phyloP scores from a whole-genome alignment of 495 filamentous ascomycete species.

The Penicillium waksmanii region DNA sequence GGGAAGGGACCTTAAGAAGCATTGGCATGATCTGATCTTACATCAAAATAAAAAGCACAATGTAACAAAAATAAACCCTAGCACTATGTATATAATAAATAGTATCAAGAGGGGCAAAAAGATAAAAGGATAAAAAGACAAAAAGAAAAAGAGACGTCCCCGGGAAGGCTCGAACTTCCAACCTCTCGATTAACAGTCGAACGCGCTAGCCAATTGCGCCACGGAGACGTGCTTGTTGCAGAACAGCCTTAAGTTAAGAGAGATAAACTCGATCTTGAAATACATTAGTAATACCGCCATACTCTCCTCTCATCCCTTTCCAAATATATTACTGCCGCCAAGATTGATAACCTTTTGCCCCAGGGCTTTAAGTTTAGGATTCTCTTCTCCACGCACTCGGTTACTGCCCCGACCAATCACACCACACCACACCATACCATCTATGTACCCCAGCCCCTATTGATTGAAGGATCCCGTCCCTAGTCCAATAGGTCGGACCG shows the following conservation, averaged over 20 bases:
- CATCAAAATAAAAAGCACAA: too few relatives aligned
- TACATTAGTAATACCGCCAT: too few relatives aligned
- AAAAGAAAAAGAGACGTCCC: constrained; percentile 33
- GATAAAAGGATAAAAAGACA: constrained; percentile 28
- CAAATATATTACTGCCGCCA: neutral
- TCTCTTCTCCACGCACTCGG: neutral
- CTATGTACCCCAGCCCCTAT: neutral
- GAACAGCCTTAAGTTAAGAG: neutral
- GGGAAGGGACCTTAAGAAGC: neutral
- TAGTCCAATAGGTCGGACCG: neutral
- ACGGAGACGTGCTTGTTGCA: constrained; percentile 35
- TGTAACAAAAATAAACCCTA: neutral
- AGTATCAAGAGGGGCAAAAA: neutral
- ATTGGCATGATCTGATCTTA: neutral
- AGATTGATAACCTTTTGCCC: too few relatives aligned
- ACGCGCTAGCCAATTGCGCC: constrained; percentile 57
- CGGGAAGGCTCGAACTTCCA: constrained; percentile 54
- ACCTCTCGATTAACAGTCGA: constrained; percentile 56
- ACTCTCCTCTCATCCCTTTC: neutral
- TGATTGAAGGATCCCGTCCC: neutral
- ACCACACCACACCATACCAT: neutral
- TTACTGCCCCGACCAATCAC: neutral
- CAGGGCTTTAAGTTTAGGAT: too few relatives aligned
- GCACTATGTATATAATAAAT: neutral
- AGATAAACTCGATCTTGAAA: neutral